Evolutionary conservation across 2,329 filamentous ascomycete genomes (phyloP), one percentile per base, ranked within the genome.

Genomic region (Talaromyces sp.): DNA sequence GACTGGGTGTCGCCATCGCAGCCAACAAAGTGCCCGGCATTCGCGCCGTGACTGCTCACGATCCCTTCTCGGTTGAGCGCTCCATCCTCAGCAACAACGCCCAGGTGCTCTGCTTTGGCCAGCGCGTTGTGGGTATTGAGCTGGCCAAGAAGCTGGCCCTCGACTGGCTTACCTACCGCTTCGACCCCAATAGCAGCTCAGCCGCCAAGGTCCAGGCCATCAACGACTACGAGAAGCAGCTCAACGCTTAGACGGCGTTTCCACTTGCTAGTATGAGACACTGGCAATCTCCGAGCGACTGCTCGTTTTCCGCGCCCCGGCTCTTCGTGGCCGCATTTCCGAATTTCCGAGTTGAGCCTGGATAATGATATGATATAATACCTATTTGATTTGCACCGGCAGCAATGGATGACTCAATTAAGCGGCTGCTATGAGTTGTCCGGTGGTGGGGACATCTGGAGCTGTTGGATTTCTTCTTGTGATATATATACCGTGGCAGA

Each of bases 21-120:
- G 91, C 91, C 66, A 96, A 96, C 82, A 96, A 96, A 75, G 86
- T 96, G 65, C 88, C 86, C 60, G 91, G 91, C 6, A 86, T 96
- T 63, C 82, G 91, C 26, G 91, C 91, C n/a, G 91, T 96, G 19
- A 96, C 91, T 5, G 91, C 91, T 1, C 91, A 96, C 73, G 91
- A 96, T 72, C 88, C 86, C 66, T 96, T 93, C 80, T 88, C 84
- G 59, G 90, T 96, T 6, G 91, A 96, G 81, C 80, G 90, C 55
- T 86, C 89, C 21, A 84, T 96, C 11, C 77, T 93, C 69, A 91
- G 88, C 78, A 96, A 96, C 74, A 88, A 96, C 72, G 90, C 90
- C 3, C 91, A 96, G 77, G 90, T 96, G 32, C 78, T 96, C 63
- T 96, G 91, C 73, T 88, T 96, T 81, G 91, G 91, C 0, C 89